Evolutionary conservation across 306 rosid genomes (phyloP), one percentile per base, ranked within the genome.

Genomic region (Malus sylvestris): DNA sequence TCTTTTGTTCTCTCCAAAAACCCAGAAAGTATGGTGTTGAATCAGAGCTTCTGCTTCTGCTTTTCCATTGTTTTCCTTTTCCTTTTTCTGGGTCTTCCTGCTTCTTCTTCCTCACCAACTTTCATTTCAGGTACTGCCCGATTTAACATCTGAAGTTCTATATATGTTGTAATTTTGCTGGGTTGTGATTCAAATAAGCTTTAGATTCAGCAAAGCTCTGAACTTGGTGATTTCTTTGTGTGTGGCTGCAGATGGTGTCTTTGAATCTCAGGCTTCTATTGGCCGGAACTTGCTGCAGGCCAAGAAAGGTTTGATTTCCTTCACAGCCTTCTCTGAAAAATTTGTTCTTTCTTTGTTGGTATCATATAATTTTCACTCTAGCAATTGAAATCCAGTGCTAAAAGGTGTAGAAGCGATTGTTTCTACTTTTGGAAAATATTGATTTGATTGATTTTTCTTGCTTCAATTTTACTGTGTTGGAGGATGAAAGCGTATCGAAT

Each of bases 261-360:
- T 88, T 71, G 87, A 82, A 82, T 82, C 87, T 73, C 85, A 84
- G 72, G 40, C 18, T 64, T 85, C 80, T 40, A 73, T 70, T 3
- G 92, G 89, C 64, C 91, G 97, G 73, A 86, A 51, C 80, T 93
- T 95, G 72, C 99, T 95, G 57, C 99, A 92, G 81, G 96, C 93
- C 62, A 91, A 83, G 80, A 83, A 85, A 92, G 90, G 99, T 88
- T 20, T 52, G 30, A 5, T 20, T 46, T 58, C 67, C 45, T 72
- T 30, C 73, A 58, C 4, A 67, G 73, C 51, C 51, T 64, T 79
- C 16, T 71, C 30, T 40, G 68, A 44, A 10, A 52, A 16, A n/a
- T 59, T 20, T 35, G 4, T 23, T 23, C 8, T 71, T 53, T 74
- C 32, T 52, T 45, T 70, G 22, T 11, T 10, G 58, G 32, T 44